Base-by-base conservation (phyloP, 768 basidiomycete genomes). In the Tephrocybe sp. region DNA sequence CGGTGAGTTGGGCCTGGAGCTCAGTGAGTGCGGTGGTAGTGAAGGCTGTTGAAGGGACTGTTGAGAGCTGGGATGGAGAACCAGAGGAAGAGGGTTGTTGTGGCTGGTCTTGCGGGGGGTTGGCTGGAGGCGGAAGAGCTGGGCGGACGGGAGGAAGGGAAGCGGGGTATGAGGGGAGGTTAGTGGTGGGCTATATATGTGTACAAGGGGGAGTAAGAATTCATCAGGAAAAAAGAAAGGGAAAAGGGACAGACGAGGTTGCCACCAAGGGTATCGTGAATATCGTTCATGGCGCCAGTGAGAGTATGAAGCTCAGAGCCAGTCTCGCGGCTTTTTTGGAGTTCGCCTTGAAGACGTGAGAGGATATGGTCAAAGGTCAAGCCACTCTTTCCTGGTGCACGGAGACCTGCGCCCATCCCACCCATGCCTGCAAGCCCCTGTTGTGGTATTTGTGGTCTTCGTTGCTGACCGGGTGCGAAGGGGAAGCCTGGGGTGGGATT, bases 321-420 rank as follows among this genome's bases (percentile, higher is more conserved):
- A 0, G 94, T 97, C 62, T 98, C 95, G 15, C 91, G 82, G 60
- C 91, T 93, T 71, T 95, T 97, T 69, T 89, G 87, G n/a, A 98
- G 81, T 64, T 98, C 94, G 55, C 85, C 84, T 64, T 97, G 94
- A 2, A 98, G 73, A 29, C 91, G 82, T 48, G 77, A 88, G 38
- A 97, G 70, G 45, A 97, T 92, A 58, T 94, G 90, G 59, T 97
- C 94, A 62, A 98, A 95, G 7, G 84, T 89, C 19, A 97, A 74
- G 0, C 92, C 91, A 59, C 86, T 86, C 69, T 91, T 92, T 15
- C 89, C 86, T 1, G 88, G 86, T 0, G 76, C 76, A 12, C 85
- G 77, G 68, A 84, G 82, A 52, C 77, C 78, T 31, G 79, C 85
- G 27, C 84, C 86, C 81, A 86, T 86, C 2, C 86, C 84, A 30